Base-by-base conservation (phyloP, 2,329 filamentous ascomycete genomes). In the Clonostachys byssicola region DNA sequence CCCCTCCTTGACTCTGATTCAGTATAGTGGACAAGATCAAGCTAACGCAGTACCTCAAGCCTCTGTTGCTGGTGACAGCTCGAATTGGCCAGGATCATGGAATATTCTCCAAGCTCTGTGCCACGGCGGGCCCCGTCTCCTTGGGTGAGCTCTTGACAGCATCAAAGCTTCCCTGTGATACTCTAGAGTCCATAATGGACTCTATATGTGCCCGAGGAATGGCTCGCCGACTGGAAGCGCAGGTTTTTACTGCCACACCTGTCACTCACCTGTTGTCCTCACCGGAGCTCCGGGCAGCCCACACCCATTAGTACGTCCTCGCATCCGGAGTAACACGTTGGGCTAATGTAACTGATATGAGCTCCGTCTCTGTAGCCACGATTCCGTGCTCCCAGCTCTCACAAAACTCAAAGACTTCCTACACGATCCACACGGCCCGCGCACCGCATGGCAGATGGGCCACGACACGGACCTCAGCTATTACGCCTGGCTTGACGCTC, bases 401-500 rank as follows among this genome's bases (percentile, higher is more conserved):
- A 14, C 13, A 17, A n/a, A 13, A 13, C 23, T 18, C 33, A 38
- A 12, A 16, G 38, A 44, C 8, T 49, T 47, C 14, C 46, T 56
- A 16, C 35, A 40, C 35, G 23, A 40, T n/a, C 48, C 43, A 9
- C 35, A 41, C 17, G 34, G 17, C 7, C 40, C 42, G n/a, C 49
- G 48, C n/a, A 56, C 50, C 30, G 51, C 54, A 6, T 56, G 55
- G 43, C 39, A 55, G 35, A 43, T 46, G 9, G 53, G 49, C 5
- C 49, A 54, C 34, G 44, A 48, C 43, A 41, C 50, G 4, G 35
- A 52, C 5, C 34, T 35, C 9, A 50, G 50, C 40, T 55, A 52
- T 38, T 56, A 55, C 48, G 48, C 48, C 2, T 56, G 52, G 53
- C 33, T 55, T 4, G 47, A 52, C 16, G 48, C 47, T n/a, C 47